phyloP scores from a whole-genome alignment of 305 asterid genomes.

The Solanum hybrid region DNA sequence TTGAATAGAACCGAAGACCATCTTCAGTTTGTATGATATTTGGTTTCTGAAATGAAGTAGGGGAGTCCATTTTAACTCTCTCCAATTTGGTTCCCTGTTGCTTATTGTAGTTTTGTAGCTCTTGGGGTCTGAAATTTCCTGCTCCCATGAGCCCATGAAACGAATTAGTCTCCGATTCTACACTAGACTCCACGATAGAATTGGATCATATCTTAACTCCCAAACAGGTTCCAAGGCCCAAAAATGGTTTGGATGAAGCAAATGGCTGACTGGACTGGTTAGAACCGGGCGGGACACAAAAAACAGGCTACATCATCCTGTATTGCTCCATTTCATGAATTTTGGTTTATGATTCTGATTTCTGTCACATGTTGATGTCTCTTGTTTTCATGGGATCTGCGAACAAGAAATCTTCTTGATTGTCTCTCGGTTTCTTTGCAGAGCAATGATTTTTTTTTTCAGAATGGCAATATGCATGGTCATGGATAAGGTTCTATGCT shows the following conservation, averaged over 20 bases:
- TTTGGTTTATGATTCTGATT: background rate
- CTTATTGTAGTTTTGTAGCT: background rate
- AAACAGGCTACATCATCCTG: background rate
- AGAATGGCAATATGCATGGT: background rate
- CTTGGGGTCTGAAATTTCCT: background rate
- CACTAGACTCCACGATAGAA: background rate
- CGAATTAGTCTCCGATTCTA: background rate
- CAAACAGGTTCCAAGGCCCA: background rate
- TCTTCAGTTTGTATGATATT: background rate
- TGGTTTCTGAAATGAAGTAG: background rate
- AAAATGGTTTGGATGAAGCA: background rate
- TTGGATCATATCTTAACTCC: background rate
- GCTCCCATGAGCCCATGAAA: background rate
- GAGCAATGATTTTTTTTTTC: background rate
- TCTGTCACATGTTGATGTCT: conserved; percentile 34
- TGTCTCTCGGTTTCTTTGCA: background rate
- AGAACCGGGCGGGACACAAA: background rate
- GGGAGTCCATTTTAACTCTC: background rate
- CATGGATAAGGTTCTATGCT: background rate
- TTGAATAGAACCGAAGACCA: background rate
- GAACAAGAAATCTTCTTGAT: background rate
- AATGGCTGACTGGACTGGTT: background rate
- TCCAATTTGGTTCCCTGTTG: background rate
- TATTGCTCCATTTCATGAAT: background rate
- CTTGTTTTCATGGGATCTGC: background rate